A percentile compares a stretch with the other conserved stretches of the same genome.
Evolutionary conservation across 768 basidiomycete genomes (phyloP).

Genomic region (Trametes meyenii): DNA sequence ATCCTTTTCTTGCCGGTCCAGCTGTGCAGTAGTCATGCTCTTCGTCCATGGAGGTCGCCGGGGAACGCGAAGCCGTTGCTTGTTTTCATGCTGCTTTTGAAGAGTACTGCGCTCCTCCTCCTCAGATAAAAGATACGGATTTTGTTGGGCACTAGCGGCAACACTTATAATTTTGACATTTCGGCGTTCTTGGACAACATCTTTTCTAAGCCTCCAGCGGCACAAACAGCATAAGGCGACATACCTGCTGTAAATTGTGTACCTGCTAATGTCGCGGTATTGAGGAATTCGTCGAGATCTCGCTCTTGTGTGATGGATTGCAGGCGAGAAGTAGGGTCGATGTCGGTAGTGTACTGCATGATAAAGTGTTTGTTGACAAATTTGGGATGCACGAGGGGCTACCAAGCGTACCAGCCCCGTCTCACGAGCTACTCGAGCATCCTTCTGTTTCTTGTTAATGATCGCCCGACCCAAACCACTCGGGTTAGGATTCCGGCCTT

Average conservation of each 20-base stretch:
- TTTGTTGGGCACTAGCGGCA: constrained; percentile 54
- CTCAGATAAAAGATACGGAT: constrained; percentile 84
- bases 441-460: constrained; percentile 87
- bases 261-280: constrained; percentile 91
- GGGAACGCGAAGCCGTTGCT: constrained; percentile 79
- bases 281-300: constrained; percentile 95
- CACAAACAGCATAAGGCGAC: too few relatives aligned
- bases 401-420: constrained; percentile 62
- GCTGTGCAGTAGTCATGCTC: constrained; percentile 69
- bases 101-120: constrained; percentile 79
- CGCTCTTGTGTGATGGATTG: constrained; percentile 95
- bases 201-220: background rate
- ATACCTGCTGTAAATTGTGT: constrained; percentile 95
- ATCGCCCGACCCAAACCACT: constrained; percentile 93
- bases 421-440: constrained; percentile 61
- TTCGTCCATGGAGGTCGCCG: constrained; percentile 90
- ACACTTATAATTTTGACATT: constrained; percentile 82
- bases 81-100: constrained; percentile 75
- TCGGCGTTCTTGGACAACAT: constrained; percentile 56
- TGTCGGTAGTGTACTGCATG: constrained; percentile 73
- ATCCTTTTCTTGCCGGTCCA: constrained; percentile 88
- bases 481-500: constrained; percentile 62
- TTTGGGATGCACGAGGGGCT: background rate
- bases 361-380: background rate
- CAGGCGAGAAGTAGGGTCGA: constrained; percentile 67